phyloP scores from a whole-genome alignment of 441 rosid species.

The Corymbia calophylla region DNA sequence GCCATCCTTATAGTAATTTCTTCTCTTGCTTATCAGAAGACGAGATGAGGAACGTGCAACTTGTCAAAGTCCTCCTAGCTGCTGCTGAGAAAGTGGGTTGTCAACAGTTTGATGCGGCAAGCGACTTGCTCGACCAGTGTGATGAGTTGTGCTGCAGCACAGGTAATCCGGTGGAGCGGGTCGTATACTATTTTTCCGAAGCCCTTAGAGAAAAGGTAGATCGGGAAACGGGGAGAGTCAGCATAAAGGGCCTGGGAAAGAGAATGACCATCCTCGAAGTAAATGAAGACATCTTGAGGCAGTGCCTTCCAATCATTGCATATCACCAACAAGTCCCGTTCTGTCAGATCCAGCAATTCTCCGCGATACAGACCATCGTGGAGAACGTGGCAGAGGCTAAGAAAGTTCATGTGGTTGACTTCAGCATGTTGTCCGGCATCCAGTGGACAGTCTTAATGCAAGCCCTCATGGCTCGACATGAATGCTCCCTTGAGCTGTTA shows the following conservation, averaged over 20 bases:
- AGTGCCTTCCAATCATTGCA: not conserved
- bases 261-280: not conserved
- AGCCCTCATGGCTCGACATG: conserved; percentile 16
- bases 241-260: not conserved
- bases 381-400: conserved; percentile 10
- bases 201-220: conserved; percentile 15
- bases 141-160: conserved; percentile 9
- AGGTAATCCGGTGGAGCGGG: conserved; percentile 19
- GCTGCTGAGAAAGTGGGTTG: conserved; percentile 13
- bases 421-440: conserved; percentile 5
- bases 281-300: not conserved
- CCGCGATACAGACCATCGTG: conserved; percentile 18
- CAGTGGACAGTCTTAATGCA: conserved; percentile 21
- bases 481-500: conserved; percentile 21
- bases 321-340: conserved; percentile 11
- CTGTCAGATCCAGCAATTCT: conserved; percentile 9
- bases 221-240: not conserved
- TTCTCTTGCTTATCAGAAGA: not conserved
- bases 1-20: not conserved
- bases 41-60: conserved; percentile 11
- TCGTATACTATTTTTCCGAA: conserved; percentile 13
- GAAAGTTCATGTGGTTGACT: conserved; percentile 20
- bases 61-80: conserved; percentile 10
- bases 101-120: conserved; percentile 7
- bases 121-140: conserved; percentile 8